Evolutionary conservation across 345 rosid species (phyloP), one percentile per base, ranked within the genome.

Genomic region (Dipteronia dyeriana): DNA sequence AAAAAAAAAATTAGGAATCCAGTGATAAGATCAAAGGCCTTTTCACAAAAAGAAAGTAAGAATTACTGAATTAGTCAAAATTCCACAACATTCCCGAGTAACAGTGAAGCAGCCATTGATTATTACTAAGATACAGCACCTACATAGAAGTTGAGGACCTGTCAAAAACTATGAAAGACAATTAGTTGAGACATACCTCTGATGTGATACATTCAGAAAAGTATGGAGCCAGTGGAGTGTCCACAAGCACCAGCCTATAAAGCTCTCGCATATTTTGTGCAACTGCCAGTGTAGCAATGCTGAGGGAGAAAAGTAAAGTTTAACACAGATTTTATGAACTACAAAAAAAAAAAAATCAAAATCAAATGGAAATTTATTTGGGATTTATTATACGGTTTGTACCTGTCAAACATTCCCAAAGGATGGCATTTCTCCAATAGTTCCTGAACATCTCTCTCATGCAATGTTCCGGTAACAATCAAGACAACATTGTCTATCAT

Each of bases 371-470:
- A 34, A 7, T 13, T 17, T 22, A 51, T 63, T 38, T 34, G 74
- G 23, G 38, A 70, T 56, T 19, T 63, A 65, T 25, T n/a, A n/a
- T n/a, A n/a, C n/a, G n/a, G n/a, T n/a, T n/a, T 63, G 4, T 73
- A 96, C 99, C 99, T 96, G 89, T 96, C 99, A 86, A 96, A 96
- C 99, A 96, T 96, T 89, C 99, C 99, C 85, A 96, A 84, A 75
- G 99, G 99, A 79, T 96, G 99, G 79, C 99, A 96, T 71, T 96
- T 96, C 88, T 96, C 99, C 78, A 96, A 74, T 73, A 96, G 82
- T 76, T 96, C 99, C 70, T 94, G 98, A 76, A 94, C 99, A 87
- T 96, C 99, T 85, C 99, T 91, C 90, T 96, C 99, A 51, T 96
- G 98, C 88, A 96, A 74, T 68, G 99, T 94, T 71, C 99, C 99